Percentiles rank a stretch among this genome's conserved stretches.
These are phyloP conservation scores for Glonium stellatum DNA, from an alignment of 495 filamentous ascomycete species.

Conservation along the genomic window DNA sequence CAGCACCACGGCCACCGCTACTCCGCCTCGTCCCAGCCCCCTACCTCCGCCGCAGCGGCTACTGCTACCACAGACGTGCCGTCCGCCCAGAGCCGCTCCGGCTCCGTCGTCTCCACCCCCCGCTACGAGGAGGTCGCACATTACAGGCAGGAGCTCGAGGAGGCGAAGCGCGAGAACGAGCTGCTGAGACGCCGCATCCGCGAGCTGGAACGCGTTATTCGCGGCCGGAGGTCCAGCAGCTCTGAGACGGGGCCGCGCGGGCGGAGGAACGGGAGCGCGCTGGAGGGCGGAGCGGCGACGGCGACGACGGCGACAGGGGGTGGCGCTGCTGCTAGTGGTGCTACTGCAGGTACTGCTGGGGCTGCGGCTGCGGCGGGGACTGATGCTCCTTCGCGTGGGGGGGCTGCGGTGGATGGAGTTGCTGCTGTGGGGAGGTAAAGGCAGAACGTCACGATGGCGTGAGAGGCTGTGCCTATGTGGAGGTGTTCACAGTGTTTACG, in stretches of 20 bases:
- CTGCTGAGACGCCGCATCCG: conserved; percentile 61
- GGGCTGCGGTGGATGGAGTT: background rate
- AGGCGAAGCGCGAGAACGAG: conserved; percentile 74
- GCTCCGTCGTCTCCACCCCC: conserved; percentile 33
- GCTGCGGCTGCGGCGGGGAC: background rate
- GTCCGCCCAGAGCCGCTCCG: background rate
- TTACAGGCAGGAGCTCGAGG: conserved; percentile 65
- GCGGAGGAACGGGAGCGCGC: conserved; percentile 8
- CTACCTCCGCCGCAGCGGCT: background rate
- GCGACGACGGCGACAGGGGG: no score
- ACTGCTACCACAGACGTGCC: no score
- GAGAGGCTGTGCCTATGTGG: no score
- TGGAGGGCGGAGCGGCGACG: background rate
- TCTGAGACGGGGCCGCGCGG: conserved; percentile 7
- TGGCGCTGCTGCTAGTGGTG: no score
- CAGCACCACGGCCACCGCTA: no score
- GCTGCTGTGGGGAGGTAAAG: no score
- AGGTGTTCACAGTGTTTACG: no score
- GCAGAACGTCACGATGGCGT: no score
- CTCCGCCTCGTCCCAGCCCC: conserved; percentile 21
- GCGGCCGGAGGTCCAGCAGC: background rate
- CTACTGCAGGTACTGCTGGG: no score
- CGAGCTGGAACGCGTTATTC: conserved; percentile 53
- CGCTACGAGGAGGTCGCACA: conserved; percentile 66
- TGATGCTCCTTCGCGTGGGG: background rate